Percentiles rank a stretch among this genome's conserved stretches.
Conservation (phyloP, 257 asterid genomes). For the Capsicum chinense region DNA sequence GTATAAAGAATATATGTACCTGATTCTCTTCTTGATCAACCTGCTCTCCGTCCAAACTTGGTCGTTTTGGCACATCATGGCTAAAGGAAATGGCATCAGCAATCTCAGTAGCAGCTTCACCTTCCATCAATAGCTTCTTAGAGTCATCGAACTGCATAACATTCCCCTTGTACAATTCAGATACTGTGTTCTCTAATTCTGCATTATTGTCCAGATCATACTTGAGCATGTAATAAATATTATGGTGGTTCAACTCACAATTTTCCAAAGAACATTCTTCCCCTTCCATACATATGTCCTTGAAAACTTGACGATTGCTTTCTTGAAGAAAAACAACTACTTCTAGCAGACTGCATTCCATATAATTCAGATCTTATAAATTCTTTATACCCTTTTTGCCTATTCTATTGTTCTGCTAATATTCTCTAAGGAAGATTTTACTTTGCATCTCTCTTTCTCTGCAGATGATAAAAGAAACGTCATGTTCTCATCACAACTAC, state of each 20-base stretch:
- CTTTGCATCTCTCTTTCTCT: background rate
- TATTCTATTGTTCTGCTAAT: no score
- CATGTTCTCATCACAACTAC: background rate
- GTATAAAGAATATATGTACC: conserved; percentile 5
- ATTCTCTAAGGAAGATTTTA: background rate
- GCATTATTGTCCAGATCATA: conserved; percentile 33
- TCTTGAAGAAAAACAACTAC: conserved; percentile 33
- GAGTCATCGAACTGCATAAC: conserved; percentile 29
- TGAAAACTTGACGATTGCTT: conserved; percentile 23
- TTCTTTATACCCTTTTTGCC: no score
- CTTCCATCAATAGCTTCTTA: conserved; percentile 30
- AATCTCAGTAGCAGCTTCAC: conserved; percentile 21
- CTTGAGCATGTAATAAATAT: conserved; percentile 28
- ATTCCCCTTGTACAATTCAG: conserved; percentile 28
- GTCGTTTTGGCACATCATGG: background rate
- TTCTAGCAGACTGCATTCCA: conserved; percentile 30
- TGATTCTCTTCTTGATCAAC: conserved; percentile 21
- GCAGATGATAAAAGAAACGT: background rate
- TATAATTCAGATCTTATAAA: background rate
- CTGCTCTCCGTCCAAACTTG: background rate
- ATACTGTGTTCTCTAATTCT: conserved; percentile 24
- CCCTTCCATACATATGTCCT: conserved; percentile 23
- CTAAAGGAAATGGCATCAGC: conserved; percentile 6
- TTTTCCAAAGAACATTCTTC: conserved; percentile 31
- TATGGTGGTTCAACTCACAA: conserved; percentile 42